Evolutionary conservation across 495 filamentous ascomycete species (phyloP), one percentile per base, ranked within the genome.

Genomic region (Physcia stellaris): DNA sequence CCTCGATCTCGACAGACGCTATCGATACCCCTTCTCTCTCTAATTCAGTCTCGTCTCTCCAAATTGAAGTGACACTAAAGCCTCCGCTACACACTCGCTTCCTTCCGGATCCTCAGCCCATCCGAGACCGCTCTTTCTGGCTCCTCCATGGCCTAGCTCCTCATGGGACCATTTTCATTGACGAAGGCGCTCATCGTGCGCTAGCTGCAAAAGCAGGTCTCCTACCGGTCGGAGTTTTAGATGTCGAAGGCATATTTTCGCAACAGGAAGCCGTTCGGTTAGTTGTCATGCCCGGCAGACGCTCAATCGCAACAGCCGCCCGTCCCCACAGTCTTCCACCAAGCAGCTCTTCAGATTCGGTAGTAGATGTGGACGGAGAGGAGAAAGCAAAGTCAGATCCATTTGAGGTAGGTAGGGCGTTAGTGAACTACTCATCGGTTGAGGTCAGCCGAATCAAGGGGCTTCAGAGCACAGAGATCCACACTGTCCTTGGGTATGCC

Each of bases 61-160:
- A 50, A 40, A 36, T 66, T 13, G 42, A 39, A 24, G 21, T 29
- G 15, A 28, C 36, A 2, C 24, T 52, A 33, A 29, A 50, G 13
- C 62, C 68, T 11, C 87, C 87, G 1, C 65, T 94, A 0, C 90
- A 98, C 48, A 98, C 90, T 11, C 77, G 90, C 38, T 98, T 98
- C 60, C 69, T 94, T 12, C 85, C 86, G 4, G 84, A 83, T n/a
- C 67, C 73, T 1, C 73, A 82, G 18, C 85, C 88, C 0, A 86
- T 98, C 19, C 77, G 85, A 28, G 90, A 94, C 48, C 79, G 86
- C 32, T 83, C 86, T 48, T 95, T 98, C 68, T 96, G 92, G 90
- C 75, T 98, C 34, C 75, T 96, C 0, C 82, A 98, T 52, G 90
- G 90, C 19, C 73, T 96, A n/a, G 77, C 79, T 3, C 83, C 92